Conservation (phyloP, 2,329 filamentous ascomycete genomes). For the Monosporascus sp. region DNA sequence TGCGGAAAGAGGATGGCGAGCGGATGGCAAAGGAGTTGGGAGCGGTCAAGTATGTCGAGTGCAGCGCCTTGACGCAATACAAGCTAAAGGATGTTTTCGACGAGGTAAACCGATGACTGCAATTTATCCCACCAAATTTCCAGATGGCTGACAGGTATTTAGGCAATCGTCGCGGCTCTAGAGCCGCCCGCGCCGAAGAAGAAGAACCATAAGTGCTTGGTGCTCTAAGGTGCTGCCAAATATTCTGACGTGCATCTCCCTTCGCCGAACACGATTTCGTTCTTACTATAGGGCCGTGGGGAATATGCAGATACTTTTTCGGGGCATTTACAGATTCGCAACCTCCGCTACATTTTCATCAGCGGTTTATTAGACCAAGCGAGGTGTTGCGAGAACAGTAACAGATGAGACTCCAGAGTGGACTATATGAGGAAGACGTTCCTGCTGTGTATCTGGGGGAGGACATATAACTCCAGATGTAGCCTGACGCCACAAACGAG, state of each 20-base stretch:
- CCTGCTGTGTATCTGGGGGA: neutral
- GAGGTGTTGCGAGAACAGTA: conserved; percentile 1
- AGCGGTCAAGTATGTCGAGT: conserved; percentile 98
- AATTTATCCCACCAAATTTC: neutral
- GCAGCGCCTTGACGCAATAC: conserved; percentile 95
- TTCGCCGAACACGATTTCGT: conserved; percentile 2
- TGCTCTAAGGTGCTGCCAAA: conserved; percentile 49
- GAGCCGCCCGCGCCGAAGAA: conserved; percentile 84
- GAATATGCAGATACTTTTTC: neutral
- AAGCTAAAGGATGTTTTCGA: conserved; percentile 99
- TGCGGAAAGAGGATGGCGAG: conserved; percentile 88
- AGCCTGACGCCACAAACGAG: neutral
- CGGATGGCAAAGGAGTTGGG: conserved; percentile 96
- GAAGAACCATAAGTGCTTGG: conserved; percentile 62
- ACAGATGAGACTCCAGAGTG: neutral
- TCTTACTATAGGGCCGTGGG: neutral
- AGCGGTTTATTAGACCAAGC: neutral
- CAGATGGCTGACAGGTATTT: conserved; percentile 3
- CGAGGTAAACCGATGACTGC: conserved; percentile 59
- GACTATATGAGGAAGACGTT: neutral
- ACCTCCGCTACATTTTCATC: neutral
- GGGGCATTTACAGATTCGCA: neutral
- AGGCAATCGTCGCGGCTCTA: conserved; percentile 94
- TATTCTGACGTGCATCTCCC: conserved; percentile 5
- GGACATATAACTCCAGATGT: neutral